A percentile compares a stretch with the other conserved stretches of the same genome.
Conservation (phyloP, 805 yeast genomes). For the Wickerhamiella azyma region DNA sequence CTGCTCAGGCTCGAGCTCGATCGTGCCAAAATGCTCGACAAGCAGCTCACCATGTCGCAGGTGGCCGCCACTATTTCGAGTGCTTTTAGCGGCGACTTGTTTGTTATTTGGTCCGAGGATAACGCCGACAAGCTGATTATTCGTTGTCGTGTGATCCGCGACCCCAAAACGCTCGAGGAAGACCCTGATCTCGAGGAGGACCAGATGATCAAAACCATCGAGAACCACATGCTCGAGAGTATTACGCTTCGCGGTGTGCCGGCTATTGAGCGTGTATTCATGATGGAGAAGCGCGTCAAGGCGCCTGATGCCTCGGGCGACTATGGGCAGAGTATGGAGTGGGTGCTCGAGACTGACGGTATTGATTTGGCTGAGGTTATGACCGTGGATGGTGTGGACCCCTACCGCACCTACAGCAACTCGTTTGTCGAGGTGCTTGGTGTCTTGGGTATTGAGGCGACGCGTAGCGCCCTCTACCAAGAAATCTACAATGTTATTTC, state of each 20-base stretch:
- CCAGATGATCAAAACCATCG: conserved; percentile 86
- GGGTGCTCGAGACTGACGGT: conserved; percentile 99
- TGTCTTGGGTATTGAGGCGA: conserved; percentile 96
- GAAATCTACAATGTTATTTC: conserved; percentile 96
- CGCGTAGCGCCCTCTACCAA: conserved; percentile 82
- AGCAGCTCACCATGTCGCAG: conserved; percentile 94
- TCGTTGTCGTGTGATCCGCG: conserved; percentile 97
- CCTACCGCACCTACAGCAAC: conserved; percentile 82
- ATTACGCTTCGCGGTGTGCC: conserved; percentile 92
- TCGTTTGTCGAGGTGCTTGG: conserved; percentile 91
- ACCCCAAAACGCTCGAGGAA: conserved; percentile 83
- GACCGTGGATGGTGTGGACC: conserved; percentile 89
- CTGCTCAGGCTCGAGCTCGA: conserved; percentile 88
- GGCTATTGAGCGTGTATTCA: conserved; percentile 76
- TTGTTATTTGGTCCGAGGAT: conserved; percentile 98
- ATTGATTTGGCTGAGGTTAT: conserved; percentile 89
- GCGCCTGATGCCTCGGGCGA: conserved; percentile 64
- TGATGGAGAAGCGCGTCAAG: conserved; percentile 32
- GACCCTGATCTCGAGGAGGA: conserved; percentile 95
- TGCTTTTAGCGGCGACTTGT: conserved; percentile 85
- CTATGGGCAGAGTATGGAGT: conserved; percentile 76
- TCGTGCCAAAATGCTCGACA: conserved; percentile 97
- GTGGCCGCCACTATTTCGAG: conserved; percentile 92
- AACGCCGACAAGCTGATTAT: conserved; percentile 91
- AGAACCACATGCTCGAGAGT: conserved; percentile 89